phyloP scores from a whole-genome alignment of 2,329 filamentous ascomycete species.

The Cladosporium austrohemisphaericum region DNA sequence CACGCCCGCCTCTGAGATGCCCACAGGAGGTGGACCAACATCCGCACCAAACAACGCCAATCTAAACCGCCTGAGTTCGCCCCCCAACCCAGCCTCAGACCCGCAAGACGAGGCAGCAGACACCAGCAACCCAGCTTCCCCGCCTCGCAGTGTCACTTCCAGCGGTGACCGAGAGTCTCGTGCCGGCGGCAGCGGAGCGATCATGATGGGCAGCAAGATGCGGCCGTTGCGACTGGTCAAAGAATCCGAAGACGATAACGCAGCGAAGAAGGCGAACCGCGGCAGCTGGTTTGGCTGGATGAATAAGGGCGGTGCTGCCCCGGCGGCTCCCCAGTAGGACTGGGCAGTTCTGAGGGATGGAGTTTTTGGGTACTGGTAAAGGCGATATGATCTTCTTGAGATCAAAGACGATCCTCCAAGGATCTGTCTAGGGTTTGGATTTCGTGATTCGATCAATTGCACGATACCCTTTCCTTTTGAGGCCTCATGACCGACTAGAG shows the following conservation, averaged over 20 bases:
- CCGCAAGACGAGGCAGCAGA: slow-evolving; percentile 6
- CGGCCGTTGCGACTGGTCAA: slow-evolving; percentile 83
- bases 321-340: slow-evolving; percentile 9
- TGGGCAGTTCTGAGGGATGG: slow-evolving; percentile 8
- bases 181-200: slow-evolving; percentile 29
- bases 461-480: background rate
- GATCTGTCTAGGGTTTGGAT: background rate
- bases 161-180: slow-evolving; percentile 26
- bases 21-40: slow-evolving; percentile 18
- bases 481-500: no score
- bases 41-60: slow-evolving; percentile 16
- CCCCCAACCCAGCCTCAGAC: slow-evolving; percentile 19
- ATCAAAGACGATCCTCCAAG: background rate
- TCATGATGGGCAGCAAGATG: slow-evolving; percentile 63
- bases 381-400: background rate
- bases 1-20: slow-evolving; percentile 18
- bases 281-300: slow-evolving; percentile 49
- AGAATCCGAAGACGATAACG: slow-evolving; percentile 52
- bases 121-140: slow-evolving; percentile 46
- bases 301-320: slow-evolving; percentile 29
- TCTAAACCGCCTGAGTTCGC: slow-evolving; percentile 24
- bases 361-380: slow-evolving; percentile 9
- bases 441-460: background rate
- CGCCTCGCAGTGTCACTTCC: slow-evolving; percentile 55
- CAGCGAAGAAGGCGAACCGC: slow-evolving; percentile 42